phyloP scores from a whole-genome alignment of 352 stramenopile species.

The Globisporangium spiculum region DNA sequence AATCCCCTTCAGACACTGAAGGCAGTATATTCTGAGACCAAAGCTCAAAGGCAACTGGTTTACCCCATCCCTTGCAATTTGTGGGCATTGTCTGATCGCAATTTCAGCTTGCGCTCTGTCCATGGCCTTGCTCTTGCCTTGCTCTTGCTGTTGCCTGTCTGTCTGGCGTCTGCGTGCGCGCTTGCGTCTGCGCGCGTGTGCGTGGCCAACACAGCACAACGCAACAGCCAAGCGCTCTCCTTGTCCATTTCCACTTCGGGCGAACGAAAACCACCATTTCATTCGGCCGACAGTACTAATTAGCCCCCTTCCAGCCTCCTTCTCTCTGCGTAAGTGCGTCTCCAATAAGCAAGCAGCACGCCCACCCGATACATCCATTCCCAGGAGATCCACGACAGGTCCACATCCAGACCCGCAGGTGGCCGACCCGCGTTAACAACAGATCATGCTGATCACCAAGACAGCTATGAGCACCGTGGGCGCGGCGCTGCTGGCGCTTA shows the following conservation, averaged over 20 bases:
- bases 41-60: too few relatives aligned
- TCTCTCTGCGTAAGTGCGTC: background rate
- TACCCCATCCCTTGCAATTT: background rate
- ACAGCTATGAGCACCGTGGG: background rate
- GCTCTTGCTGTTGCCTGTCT: slow-evolving; percentile 2
- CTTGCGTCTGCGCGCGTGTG: background rate
- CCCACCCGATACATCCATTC: background rate
- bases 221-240: background rate
- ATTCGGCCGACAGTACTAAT: slow-evolving; percentile 11
- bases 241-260: slow-evolving; percentile 11
- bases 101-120: background rate
- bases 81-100: background rate
- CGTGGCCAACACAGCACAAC: background rate
- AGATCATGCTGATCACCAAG: background rate
- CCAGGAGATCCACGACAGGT: background rate
- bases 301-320: background rate
- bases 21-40: background rate
- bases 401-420: background rate
- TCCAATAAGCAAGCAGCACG: background rate
- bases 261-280: slow-evolving; percentile 4
- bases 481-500: background rate
- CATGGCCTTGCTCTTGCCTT: background rate
- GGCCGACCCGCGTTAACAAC: background rate
- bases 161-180: background rate
- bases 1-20: background rate